These are phyloP conservation scores for Terana coerulea DNA, from an alignment of 768 basidiomycete species.

Conservation along the genomic window DNA sequence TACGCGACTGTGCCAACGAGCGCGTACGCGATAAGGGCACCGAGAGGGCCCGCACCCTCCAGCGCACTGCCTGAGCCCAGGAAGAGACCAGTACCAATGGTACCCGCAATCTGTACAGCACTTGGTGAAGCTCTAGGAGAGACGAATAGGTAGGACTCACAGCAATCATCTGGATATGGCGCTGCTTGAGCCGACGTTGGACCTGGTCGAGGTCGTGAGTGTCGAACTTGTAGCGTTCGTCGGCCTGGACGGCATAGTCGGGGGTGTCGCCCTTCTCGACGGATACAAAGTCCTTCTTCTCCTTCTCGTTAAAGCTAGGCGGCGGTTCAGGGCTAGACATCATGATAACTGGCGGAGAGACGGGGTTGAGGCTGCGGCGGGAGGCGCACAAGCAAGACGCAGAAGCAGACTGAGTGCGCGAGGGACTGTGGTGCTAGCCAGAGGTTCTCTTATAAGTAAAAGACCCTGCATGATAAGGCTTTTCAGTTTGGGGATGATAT, in stretches of 20 bases:
- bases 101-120: conserved; percentile 54
- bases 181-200: conserved; percentile 69
- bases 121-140: not conserved
- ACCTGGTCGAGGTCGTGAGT: conserved; percentile 63
- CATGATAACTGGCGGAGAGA: conserved; percentile 2
- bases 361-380: not conserved
- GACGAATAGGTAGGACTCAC: conserved; percentile 35
- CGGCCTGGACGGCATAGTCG: conserved; percentile 20
- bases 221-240: conserved; percentile 42
- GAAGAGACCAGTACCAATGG: conserved; percentile 72
- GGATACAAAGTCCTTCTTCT: conserved; percentile 15
- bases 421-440: too few relatives aligned
- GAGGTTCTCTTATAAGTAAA: too few relatives aligned
- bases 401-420: too few relatives aligned
- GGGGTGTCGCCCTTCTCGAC: conserved; percentile 24
- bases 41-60: conserved; percentile 59
- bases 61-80: conserved; percentile 66
- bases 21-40: conserved; percentile 60
- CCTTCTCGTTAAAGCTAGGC: conserved; percentile 20
- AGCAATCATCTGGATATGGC: conserved; percentile 81
- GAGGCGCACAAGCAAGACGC: conserved; percentile 9
- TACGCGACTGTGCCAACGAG: conserved; percentile 67
- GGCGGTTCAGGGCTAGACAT: conserved; percentile 9
- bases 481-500: too few relatives aligned
- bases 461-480: too few relatives aligned